phyloP scores from a whole-genome alignment of 306 rosid genomes.

The Benincasa hispida region DNA sequence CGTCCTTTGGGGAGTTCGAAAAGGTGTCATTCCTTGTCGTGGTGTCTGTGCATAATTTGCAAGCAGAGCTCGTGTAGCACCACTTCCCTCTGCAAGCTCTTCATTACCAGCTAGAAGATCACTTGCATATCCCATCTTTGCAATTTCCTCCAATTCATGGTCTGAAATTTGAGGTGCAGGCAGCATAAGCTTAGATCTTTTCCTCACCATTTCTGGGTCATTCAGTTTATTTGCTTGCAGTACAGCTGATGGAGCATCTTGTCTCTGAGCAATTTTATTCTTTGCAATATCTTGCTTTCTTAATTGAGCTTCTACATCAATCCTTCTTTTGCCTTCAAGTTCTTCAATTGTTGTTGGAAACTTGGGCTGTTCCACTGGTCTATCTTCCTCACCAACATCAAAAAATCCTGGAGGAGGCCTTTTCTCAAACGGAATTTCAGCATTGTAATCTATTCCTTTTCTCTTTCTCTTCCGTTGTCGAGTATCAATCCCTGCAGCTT shows the following conservation, averaged over 20 bases:
- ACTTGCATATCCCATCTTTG: constrained; percentile 90
- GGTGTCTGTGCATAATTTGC: constrained; percentile 86
- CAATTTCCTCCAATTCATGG: constrained; percentile 84
- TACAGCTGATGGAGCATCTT: constrained; percentile 88
- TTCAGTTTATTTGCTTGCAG: constrained; percentile 82
- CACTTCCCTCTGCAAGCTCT: constrained; percentile 59
- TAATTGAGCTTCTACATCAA: constrained; percentile 61
- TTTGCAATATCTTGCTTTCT: constrained; percentile 77
- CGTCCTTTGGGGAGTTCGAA: constrained; percentile 85
- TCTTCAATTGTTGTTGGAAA: constrained; percentile 90
- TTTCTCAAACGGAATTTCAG: constrained; percentile 88
- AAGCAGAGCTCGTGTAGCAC: constrained; percentile 80
- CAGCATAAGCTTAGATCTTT: constrained; percentile 87
- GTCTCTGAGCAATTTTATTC: constrained; percentile 83
- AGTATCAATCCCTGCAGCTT: constrained; percentile 87
- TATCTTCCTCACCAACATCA: constrained; percentile 67
- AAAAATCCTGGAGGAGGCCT: constrained; percentile 90
- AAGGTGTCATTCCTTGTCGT: constrained; percentile 59
- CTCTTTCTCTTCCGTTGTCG: constrained; percentile 87
- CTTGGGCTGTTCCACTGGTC: constrained; percentile 56
- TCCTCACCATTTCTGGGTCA: constrained; percentile 87
- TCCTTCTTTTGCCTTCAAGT: constrained; percentile 84
- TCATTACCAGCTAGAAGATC: constrained; percentile 70
- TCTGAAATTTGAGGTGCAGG: constrained; percentile 95
- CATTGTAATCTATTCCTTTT: constrained; percentile 84